Conservation (phyloP, 441 rosid genomes). For the Eutrema salsugineum region DNA sequence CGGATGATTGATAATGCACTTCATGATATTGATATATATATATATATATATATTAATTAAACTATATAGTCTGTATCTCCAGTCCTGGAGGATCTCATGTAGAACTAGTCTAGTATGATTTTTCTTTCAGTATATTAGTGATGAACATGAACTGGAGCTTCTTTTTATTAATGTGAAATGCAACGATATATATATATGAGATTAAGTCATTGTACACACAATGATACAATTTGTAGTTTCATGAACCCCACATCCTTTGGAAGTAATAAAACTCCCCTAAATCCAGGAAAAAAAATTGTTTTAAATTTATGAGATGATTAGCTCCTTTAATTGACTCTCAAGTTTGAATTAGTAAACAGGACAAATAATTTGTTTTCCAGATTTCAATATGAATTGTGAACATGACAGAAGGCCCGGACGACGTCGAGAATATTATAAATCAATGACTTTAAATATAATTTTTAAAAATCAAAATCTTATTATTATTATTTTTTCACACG, state of each 20-base stretch:
- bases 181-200: neutral
- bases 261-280: constrained; percentile 7
- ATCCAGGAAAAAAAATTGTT: neutral
- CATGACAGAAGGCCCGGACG: no score
- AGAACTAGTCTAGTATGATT: neutral
- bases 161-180: neutral
- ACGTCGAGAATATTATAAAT: neutral
- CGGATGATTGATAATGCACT: neutral
- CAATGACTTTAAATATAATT: neutral
- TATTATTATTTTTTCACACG: no score
- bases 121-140: neutral
- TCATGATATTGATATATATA: neutral
- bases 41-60: neutral
- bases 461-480: neutral
- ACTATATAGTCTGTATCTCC: neutral
- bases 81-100: neutral
- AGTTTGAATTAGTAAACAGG: neutral
- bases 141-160: constrained; percentile 12
- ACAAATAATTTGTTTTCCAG: neutral
- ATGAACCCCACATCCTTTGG: neutral
- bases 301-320: neutral
- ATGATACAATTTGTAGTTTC: neutral
- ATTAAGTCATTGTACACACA: neutral
- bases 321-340: neutral
- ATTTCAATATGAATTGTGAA: neutral